Evolutionary conservation across 176 grass and related monocot genomes (phyloP).

Genomic region (Cenchrus purpureus): DNA sequence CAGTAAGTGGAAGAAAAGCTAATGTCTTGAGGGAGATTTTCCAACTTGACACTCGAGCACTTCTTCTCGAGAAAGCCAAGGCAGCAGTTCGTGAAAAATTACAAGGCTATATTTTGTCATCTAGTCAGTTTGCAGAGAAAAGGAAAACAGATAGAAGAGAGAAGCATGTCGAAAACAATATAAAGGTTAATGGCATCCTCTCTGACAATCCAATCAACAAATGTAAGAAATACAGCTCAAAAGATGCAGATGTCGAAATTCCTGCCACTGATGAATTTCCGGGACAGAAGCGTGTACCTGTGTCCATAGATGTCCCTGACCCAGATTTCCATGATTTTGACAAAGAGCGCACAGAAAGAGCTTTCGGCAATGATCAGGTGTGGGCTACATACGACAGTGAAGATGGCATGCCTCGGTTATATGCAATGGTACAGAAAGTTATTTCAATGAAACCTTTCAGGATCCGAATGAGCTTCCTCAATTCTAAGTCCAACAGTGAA

Average conservation of each 20-base stretch:
- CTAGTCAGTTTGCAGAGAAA: constrained; percentile 26
- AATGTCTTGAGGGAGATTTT: constrained; percentile 62
- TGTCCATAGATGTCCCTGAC: constrained; percentile 64
- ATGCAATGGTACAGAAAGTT: constrained; percentile 72
- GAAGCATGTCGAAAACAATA: constrained; percentile 16
- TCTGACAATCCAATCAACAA: constrained; percentile 22
- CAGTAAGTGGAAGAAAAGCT: constrained; percentile 46
- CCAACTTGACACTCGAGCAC: constrained; percentile 51
- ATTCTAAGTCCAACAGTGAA: constrained; percentile 78
- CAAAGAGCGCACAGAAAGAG: constrained; percentile 64
- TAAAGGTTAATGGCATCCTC: constrained; percentile 4
- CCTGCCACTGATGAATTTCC: constrained; percentile 31
- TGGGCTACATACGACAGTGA: constrained; percentile 77
- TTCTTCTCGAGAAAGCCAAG: constrained; percentile 59
- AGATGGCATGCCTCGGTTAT: constrained; percentile 75
- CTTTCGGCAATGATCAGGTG: constrained; percentile 67
- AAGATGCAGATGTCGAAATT: constrained; percentile 21
- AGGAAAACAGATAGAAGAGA: constrained; percentile 23
- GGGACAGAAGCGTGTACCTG: constrained; percentile 39
- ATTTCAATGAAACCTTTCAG: constrained; percentile 66
- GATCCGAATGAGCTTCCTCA: constrained; percentile 74
- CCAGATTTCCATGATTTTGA: constrained; percentile 79
- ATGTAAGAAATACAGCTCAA: constrained; percentile 37
- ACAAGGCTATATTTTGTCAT: constrained; percentile 38
- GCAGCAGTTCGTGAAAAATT: constrained; percentile 47